Base-by-base conservation (phyloP, 257 asterid genomes). In the Fraxinus excelsior region DNA sequence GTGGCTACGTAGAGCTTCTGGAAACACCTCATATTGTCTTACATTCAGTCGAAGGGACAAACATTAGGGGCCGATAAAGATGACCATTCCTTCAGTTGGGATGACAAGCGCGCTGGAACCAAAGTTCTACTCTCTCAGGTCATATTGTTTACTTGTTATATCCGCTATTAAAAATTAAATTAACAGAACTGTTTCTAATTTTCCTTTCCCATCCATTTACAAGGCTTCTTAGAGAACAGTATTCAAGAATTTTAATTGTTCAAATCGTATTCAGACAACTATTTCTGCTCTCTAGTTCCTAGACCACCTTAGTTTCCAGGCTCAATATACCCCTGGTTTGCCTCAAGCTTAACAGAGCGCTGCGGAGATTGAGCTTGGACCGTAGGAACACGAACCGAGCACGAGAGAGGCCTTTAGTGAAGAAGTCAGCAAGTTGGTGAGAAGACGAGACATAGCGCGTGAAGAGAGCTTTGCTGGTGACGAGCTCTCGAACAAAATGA, bases 61-160 rank as follows among this genome's bases (percentile, higher is more conserved):
- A 86, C 89, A 4, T 81, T 91, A 40, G 98, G 97, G n/a, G 97
- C 91, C 16, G 88, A 85, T 44, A 93, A 87, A 2, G 96, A 89
- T 38, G 97, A 77, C 60, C 88, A 85, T 76, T 90, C 95, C 31
- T 94, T 94, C 85, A 87, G 94, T 68, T 91, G 98, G 98, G 98
- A 94, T 56, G 94, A 94, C 82, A 94, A 94, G 81, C 81, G 96
- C 31, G 90, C 97, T 1, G 98, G 96, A 74, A 91, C 96, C 76
- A 90, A 90, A 80, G 85, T 94, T 58, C 74, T 94, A 64, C 96
- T 94, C 62, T 84, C 97, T 16, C 82, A 89, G 95, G 97, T 91
- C 74, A 32, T 12, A 29, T 25, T 32, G 5, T 29, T 14, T 10
- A 4, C 12, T 21, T 32, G 38, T 23, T 19, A 32, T 29, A 49